Base-by-base conservation (phyloP, 2,329 filamentous ascomycete genomes). In the Pseudogymnoascus sp. region DNA sequence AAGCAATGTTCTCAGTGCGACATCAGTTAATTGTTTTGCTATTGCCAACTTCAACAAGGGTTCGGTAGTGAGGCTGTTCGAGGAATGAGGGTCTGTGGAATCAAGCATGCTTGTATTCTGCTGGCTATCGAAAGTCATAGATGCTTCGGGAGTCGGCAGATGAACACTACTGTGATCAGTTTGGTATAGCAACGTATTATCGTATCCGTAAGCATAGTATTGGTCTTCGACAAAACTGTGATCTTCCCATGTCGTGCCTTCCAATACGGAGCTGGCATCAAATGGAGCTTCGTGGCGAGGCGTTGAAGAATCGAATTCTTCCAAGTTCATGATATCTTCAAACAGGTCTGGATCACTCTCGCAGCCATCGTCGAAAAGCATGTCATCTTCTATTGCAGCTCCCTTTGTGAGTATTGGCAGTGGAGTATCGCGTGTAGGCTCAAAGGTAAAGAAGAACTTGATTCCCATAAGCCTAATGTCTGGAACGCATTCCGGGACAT, bases 371-470 rank as follows among this genome's bases (percentile, higher is more conserved):
- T 61, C 19, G 8, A 61, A 39, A 6, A 61, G 34, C 60, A 41
- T 61, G 5, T 61, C 31, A 25, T 61, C 60, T 16, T 41, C 19
- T 1, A 19, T 31, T n/a, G 10, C 60, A 61, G 7, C 4, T 13
- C 13, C 19, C 6, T 41, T 65, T 60, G 66, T 62, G 10, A 36
- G 6, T 34, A 23, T 25, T 5, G 31, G 21, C 6, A 4, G 14
- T 13, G 19, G 10, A 25, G 21, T 21, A n/a, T 25, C 36, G 1
- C 16, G n/a, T 36, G 62, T 64, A 13, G 39, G 43, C 7, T 67
- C 13, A 45, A 73, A 71, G 7, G 67, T 48, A 21, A 71, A 65
- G n/a, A 37, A 51, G 10, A 73, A 41, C 16, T 67, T 63, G 19
- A 73, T 34, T 39, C 37, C 64, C 43, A 70, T 61, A 54, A 73